Evolutionary conservation across 768 basidiomycete species (phyloP).

Genomic region (Phallus indusiatus): DNA sequence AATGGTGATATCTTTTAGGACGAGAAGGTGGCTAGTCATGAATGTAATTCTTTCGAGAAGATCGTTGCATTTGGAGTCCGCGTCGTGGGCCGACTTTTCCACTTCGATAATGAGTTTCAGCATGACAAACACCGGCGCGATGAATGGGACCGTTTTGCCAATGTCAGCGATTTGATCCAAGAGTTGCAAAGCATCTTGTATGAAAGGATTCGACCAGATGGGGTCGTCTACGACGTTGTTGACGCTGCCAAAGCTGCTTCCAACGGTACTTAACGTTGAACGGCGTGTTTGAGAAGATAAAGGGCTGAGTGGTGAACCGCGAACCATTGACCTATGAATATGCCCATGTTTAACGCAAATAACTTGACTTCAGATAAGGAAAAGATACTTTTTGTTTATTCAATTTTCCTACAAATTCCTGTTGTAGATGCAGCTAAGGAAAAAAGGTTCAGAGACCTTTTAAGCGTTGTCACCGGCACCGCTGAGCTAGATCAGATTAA

Average conservation of each 20-base stretch:
- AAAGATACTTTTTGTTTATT: background rate
- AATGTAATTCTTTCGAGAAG: conserved; percentile 33
- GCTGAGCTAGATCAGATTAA: background rate
- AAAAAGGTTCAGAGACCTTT: background rate
- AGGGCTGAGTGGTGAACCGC: background rate
- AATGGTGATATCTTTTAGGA: conserved; percentile 25
- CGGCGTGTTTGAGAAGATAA: background rate
- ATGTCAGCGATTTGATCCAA: conserved; percentile 25
- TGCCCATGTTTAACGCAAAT: background rate
- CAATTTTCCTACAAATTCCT: background rate
- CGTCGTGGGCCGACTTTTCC: conserved; percentile 28
- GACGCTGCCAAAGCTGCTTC: background rate
- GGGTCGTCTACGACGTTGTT: background rate
- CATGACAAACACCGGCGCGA: conserved; percentile 30
- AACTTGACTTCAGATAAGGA: background rate
- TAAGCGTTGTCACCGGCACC: background rate
- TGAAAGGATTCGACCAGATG: background rate
- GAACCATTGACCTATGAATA: background rate
- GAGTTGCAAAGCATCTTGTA: conserved; percentile 24
- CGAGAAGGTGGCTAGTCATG: conserved; percentile 31
- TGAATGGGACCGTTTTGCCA: conserved; percentile 27
- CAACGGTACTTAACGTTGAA: background rate
- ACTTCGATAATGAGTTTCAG: conserved; percentile 33
- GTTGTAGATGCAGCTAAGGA: background rate
- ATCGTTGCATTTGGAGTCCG: conserved; percentile 31